These are phyloP conservation scores for Mycena galericulata DNA, from an alignment of 768 basidiomycete genomes.

Conservation along the genomic window DNA sequence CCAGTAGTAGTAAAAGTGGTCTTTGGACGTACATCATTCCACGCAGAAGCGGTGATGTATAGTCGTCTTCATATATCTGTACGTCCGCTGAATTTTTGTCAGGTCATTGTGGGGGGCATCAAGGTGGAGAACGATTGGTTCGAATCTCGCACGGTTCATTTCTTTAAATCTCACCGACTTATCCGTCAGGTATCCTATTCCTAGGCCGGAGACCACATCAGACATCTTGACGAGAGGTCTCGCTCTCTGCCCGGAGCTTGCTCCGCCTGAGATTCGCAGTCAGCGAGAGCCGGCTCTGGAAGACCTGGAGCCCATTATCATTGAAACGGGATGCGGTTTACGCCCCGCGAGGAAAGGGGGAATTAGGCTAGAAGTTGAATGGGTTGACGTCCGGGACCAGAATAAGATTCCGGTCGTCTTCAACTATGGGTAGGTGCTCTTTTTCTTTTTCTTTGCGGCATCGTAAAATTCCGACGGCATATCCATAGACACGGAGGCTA, in stretches of 20 bases:
- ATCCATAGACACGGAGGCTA: conserved; percentile 65
- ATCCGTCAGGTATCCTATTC: conserved; percentile 66
- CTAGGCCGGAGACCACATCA: conserved; percentile 71
- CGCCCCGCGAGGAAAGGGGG: conserved; percentile 79
- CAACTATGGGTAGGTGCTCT: conserved; percentile 27
- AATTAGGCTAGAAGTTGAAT: conserved; percentile 43
- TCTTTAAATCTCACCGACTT: background rate
- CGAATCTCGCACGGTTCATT: conserved; percentile 21
- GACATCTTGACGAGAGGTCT: conserved; percentile 68
- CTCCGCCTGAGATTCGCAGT: conserved; percentile 63
- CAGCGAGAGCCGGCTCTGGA: conserved; percentile 59
- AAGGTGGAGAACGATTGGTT: conserved; percentile 72
- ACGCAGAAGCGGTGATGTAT: conserved; percentile 66
- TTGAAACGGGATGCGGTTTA: conserved; percentile 70
- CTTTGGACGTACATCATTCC: conserved; percentile 75
- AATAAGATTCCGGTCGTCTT: conserved; percentile 54
- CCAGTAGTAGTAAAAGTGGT: conserved; percentile 54
- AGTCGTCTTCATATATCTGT: conserved; percentile 5
- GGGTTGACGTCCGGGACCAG: background rate
- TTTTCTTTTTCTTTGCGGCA: background rate
- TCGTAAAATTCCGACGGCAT: conserved; percentile 35
- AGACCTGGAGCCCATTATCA: conserved; percentile 60
- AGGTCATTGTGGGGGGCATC: conserved; percentile 74
- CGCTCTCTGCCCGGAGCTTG: conserved; percentile 67
- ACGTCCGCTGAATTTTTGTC: background rate